Conservation (phyloP, 2,329 filamentous ascomycete species). For the Penicillium sp. region DNA sequence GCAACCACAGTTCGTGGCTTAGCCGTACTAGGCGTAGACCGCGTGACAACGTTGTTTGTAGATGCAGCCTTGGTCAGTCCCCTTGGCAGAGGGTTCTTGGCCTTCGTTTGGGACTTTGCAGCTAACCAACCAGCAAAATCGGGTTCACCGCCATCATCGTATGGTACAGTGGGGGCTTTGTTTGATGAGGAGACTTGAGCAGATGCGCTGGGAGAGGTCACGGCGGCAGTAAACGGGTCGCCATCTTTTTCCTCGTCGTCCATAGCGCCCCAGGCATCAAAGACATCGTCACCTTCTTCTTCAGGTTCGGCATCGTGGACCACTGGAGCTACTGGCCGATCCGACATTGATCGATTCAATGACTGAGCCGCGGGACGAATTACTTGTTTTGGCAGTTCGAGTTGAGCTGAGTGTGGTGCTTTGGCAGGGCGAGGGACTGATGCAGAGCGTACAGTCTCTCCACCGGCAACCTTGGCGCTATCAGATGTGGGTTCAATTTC, state of each 20-base stretch:
- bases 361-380: slow-evolving; percentile 29
- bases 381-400: slow-evolving; percentile 23
- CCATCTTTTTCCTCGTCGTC: slow-evolving; percentile 52
- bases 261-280: slow-evolving; percentile 72
- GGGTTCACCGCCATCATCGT: slow-evolving; percentile 82
- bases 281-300: slow-evolving; percentile 61
- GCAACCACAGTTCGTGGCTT: slow-evolving; percentile 51
- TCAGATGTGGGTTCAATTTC: slow-evolving; percentile 70
- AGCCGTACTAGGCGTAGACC: slow-evolving; percentile 39
- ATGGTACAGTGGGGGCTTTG: slow-evolving; percentile 52
- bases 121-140: slow-evolving; percentile 96
- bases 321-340: slow-evolving; percentile 39
- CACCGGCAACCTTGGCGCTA: slow-evolving; percentile 45
- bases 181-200: slow-evolving; percentile 28
- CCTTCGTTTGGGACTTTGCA: slow-evolving; percentile 75
- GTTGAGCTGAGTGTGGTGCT: slow-evolving; percentile 30
- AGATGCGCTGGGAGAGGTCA: slow-evolving; percentile 28
- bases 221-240: slow-evolving; percentile 39
- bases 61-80: slow-evolving; percentile 66
- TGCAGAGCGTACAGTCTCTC: slow-evolving; percentile 45
- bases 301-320: slow-evolving; percentile 45
- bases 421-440: slow-evolving; percentile 49
- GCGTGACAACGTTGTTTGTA: slow-evolving; percentile 35
- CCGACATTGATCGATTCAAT: slow-evolving; percentile 43
- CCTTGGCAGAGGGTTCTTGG: slow-evolving; percentile 74